Conservation (phyloP, 495 filamentous ascomycete species). For the Cercophora newfieldiana region DNA sequence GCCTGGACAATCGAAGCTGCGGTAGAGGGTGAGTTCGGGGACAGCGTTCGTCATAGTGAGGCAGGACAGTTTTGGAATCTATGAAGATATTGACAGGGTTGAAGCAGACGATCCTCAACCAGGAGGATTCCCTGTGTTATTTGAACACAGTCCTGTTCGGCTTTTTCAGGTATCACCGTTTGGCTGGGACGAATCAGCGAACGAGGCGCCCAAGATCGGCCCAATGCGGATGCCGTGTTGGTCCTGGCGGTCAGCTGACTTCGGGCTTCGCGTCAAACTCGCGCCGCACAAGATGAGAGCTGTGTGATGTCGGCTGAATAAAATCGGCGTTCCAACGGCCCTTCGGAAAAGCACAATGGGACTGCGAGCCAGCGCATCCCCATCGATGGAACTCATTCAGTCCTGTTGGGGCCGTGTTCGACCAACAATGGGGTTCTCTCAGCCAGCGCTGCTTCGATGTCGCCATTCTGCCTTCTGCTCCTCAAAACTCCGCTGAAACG, state of each 20-base stretch:
- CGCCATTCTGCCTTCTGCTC: not conserved
- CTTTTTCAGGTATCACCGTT: not conserved
- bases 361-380: too few relatives aligned
- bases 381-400: too few relatives aligned
- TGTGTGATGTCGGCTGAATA: constrained; percentile 6
- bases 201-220: not conserved
- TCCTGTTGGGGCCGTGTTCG: too few relatives aligned
- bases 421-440: not conserved
- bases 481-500: too few relatives aligned
- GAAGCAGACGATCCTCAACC: not conserved
- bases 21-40: constrained; percentile 49
- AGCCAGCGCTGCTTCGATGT: not conserved
- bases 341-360: too few relatives aligned
- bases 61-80: too few relatives aligned
- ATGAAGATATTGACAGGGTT: not conserved
- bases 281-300: not conserved
- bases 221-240: not conserved
- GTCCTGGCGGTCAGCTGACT: not conserved
- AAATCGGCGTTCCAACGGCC: not conserved
- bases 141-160: not conserved
- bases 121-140: not conserved
- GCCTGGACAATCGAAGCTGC: constrained; percentile 45
- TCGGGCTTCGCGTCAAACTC: constrained; percentile 11
- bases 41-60: constrained; percentile 5
- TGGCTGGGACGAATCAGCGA: not conserved